Conservation (phyloP, 2,329 filamentous ascomycete genomes). For the Talaromyces sp. region DNA sequence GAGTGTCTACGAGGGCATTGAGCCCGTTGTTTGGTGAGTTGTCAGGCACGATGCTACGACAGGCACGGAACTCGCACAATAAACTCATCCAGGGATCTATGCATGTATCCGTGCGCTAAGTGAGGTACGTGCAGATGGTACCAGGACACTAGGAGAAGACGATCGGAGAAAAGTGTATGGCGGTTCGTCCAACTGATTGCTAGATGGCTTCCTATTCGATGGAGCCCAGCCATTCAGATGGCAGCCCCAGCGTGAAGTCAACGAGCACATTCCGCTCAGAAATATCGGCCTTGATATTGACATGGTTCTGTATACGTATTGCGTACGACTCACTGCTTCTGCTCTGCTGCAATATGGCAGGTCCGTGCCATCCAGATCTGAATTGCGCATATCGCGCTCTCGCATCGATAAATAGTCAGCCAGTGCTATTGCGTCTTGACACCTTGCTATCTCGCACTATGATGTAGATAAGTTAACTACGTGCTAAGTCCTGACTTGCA, state of each 20-base stretch:
- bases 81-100: constrained; percentile 2
- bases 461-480: neutral
- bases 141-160: neutral
- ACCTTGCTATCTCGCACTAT: neutral
- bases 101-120: constrained; percentile 9
- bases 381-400: constrained; percentile 1
- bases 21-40: neutral
- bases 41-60: neutral
- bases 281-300: neutral
- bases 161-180: constrained; percentile 3
- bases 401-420: neutral
- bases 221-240: neutral
- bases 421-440: neutral
- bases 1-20: neutral
- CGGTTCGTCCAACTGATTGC: neutral
- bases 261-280: neutral
- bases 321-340: neutral
- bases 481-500: neutral
- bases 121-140: neutral
- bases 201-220: neutral
- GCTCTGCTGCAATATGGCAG: neutral
- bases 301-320: neutral
- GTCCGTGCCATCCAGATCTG: neutral
- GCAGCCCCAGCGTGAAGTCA: neutral
- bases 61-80: neutral